Evolutionary conservation across 108 stramenopile genomes (phyloP), one percentile per base, ranked within the genome.

Genomic region (Nannochloropsis oceanica): DNA sequence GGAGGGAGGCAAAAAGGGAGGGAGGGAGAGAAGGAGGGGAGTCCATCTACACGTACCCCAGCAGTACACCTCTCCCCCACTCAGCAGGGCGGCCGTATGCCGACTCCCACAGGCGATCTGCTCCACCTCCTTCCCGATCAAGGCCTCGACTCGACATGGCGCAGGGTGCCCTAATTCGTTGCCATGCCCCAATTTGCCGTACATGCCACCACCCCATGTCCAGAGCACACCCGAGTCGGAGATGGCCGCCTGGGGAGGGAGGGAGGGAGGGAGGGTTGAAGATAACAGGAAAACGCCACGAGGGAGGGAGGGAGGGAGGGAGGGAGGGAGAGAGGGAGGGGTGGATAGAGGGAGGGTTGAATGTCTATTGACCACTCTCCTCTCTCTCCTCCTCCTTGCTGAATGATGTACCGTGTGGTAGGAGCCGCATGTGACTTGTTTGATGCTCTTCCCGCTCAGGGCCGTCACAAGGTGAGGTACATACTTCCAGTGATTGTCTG

Each of bases 181-280:
- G 27, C 96, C 96, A 88, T 97, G 96, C 43, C 96, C 96, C 42
- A 95, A 89, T 89, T 97, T 97, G 1, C 96, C 96, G 88, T 97
- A 97, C 96, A 97, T 97, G 44, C 96, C 96, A 5, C 96, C 96
- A 81, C 96, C 96, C 94, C 94, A 95, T 20, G 95, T 95, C 85
- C 90, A 96, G 42, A 97, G 91, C 89, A 95, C 95, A 14, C 96
- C 96, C 86, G 95, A 94, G 12, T 92, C 92, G 14, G 94, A 34
- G 34, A 34, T 34, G 34, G 34, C 34, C 34, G 34, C 34, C 34
- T 34, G 34, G 5, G 34, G 34, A 34, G 34, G 34, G 34, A 34
- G 34, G 34, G 34, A 34, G 34, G 34, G 34, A 34, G 34, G 34
- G 34, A 34, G 34, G 34, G 34, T n/a, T n/a, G n/a, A n/a, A n/a